Evolutionary conservation across 106 monocot species (phyloP).

Genomic region (Dactylorhiza incarnata): DNA sequence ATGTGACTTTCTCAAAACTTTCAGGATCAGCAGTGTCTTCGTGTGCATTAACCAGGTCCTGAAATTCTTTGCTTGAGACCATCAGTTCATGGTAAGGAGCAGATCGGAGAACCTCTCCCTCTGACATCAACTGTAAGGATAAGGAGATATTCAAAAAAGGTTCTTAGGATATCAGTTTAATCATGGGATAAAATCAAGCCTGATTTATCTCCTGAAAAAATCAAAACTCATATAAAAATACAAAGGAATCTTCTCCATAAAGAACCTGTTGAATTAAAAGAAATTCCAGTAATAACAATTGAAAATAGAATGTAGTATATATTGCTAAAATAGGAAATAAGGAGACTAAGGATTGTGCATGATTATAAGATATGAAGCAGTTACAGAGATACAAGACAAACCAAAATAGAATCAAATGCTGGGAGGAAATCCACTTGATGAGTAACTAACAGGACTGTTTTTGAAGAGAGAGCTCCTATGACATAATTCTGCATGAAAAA

Average conservation of each 20-base stretch:
- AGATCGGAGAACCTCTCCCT: constrained; percentile 57
- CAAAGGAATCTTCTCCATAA: neutral
- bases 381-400: constrained; percentile 8
- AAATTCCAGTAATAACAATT: neutral
- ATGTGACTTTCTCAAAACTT: constrained; percentile 19
- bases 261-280: neutral
- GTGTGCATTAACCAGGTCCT: constrained; percentile 73
- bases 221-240: neutral
- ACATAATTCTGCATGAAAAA: constrained; percentile 41
- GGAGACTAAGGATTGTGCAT: neutral
- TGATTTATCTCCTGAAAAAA: constrained; percentile 5
- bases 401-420: constrained; percentile 49
- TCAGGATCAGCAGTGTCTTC: constrained; percentile 53
- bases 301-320: neutral
- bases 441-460: constrained; percentile 58
- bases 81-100: constrained; percentile 62
- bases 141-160: constrained; percentile 9
- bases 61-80: constrained; percentile 58
- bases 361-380: neutral
- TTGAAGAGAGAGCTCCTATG: constrained; percentile 30
- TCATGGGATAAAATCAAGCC: neutral
- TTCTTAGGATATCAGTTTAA: neutral
- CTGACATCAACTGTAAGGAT: constrained; percentile 66
- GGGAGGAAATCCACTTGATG: constrained; percentile 73
- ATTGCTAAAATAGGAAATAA: neutral